Base-by-base conservation (phyloP, 1,284 basidiomycete genomes). In the Crucibulum parvulum region DNA sequence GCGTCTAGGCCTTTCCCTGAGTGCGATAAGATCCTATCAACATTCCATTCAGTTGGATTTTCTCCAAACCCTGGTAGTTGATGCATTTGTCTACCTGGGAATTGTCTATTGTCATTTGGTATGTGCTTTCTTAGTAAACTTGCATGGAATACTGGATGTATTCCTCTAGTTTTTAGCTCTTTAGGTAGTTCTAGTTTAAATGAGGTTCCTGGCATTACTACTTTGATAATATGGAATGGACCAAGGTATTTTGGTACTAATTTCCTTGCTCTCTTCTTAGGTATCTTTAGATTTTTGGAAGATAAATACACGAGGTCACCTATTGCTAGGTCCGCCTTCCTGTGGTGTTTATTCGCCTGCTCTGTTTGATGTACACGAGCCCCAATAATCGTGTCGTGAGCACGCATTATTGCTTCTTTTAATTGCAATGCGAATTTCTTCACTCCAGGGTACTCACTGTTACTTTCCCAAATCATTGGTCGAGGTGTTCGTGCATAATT, bases 301-400 rank as follows among this genome's bases (percentile, higher is more conserved):
- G 31, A 31, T 31, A 31, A 31, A 31, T 31, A 31, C 31, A 31
- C 5, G 31, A 31, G 31, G 31, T 31, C 5, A 5, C 46, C 16
- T 48, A 13, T 48, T 36, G 51, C 35, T 2, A 51, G 31, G 16
- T 51, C 39, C 35, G 39, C 18, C 48, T 56, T 31, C 34, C 43
- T 37, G 39, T 4, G 55, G 47, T 18, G 51, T 31, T 31, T 31
- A 31, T 31, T 31, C 4, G 31, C 31, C 31, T 31, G 31, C 31
- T 31, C 31, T 31, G 63, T 72, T 37, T 75, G 74, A 34, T 73
- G 72, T 1, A 75, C 66, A 5, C 69, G 48, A 7, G 74, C 61
- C 2, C 63, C 67, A n/a, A 78, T 55, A 9, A 79, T 72, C 11
- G 69, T 68, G 53, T 79, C 73, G 55, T 78, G 77, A 1, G 77